Evolutionary conservation across 768 basidiomycete genomes (phyloP).

Genomic region (Phaeotremella fagi): DNA sequence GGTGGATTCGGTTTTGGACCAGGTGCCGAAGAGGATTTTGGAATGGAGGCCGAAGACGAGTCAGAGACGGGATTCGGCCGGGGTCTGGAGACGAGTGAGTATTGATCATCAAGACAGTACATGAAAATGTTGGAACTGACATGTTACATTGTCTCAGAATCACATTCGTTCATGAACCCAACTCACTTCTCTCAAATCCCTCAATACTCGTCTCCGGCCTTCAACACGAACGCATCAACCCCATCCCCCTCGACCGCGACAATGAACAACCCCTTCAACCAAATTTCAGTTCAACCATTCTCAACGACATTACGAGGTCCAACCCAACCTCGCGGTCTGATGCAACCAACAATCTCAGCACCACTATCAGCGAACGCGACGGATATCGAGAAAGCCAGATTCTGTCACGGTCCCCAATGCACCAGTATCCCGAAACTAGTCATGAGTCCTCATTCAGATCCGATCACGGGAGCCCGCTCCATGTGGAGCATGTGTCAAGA

Average conservation of each 20-base stretch:
- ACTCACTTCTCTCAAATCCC: constrained; percentile 38
- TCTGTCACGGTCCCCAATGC: constrained; percentile 32
- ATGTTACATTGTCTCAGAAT: background rate
- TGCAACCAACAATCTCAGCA: constrained; percentile 27
- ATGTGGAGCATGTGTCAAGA: constrained; percentile 39
- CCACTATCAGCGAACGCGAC: constrained; percentile 25
- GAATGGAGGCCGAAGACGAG: constrained; percentile 1
- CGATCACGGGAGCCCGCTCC: constrained; percentile 27
- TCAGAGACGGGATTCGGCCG: constrained; percentile 1
- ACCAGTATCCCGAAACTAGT: constrained; percentile 33
- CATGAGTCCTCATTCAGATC: constrained; percentile 33
- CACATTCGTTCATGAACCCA: constrained; percentile 26
- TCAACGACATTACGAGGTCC: constrained; percentile 32
- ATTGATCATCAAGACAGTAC: background rate
- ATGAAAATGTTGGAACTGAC: too few species aligned
- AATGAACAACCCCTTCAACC: constrained; percentile 1
- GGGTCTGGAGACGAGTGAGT: background rate
- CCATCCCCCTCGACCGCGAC: background rate
- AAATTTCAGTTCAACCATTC: constrained; percentile 37
- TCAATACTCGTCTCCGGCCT: constrained; percentile 2
- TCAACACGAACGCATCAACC: background rate
- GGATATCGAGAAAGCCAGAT: constrained; percentile 32
- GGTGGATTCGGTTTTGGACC: constrained; percentile 42
- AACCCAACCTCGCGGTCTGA: constrained; percentile 14
- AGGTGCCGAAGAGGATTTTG: constrained; percentile 35